Conservation (phyloP, 352 stramenopile genomes). For the Blastocystis hominis region DNA sequence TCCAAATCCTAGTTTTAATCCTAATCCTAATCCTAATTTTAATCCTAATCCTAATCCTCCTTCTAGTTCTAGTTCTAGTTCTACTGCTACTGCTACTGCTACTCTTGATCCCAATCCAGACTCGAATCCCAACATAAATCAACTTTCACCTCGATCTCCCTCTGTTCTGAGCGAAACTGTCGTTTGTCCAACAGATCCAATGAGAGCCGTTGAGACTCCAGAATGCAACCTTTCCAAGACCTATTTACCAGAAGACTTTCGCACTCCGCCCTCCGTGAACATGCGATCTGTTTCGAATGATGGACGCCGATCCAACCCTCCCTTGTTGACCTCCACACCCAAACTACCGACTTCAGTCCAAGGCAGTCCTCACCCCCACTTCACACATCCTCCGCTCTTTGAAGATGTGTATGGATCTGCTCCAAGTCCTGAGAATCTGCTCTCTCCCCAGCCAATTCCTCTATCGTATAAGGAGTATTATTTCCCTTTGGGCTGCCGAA, state of each 20-base stretch:
- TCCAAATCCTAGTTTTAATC: not conserved
- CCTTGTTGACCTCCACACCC: not conserved
- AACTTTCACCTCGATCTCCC: not conserved
- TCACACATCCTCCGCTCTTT: not conserved
- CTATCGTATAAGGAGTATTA: not conserved
- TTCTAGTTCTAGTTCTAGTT: not conserved
- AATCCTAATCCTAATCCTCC: not conserved
- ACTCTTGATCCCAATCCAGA: not conserved
- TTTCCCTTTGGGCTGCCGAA: not conserved
- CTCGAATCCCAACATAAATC: not conserved
- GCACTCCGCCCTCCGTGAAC: not conserved
- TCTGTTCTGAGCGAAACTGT: no score
- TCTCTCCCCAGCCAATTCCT: slow-evolving; percentile 11
- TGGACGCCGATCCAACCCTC: not conserved
- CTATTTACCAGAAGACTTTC: not conserved
- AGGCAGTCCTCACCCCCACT: not conserved
- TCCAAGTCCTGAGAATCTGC: not conserved
- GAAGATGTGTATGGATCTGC: not conserved
- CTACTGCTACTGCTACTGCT: not conserved
- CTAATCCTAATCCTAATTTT: not conserved
- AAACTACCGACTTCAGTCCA: not conserved
- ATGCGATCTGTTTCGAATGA: not conserved
- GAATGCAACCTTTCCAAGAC: not conserved
- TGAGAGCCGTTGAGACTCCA: not conserved
- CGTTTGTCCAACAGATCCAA: not conserved